These are phyloP conservation scores for Phytopythium aichiense DNA, from an alignment of 352 stramenopile genomes.

Conservation along the genomic window DNA sequence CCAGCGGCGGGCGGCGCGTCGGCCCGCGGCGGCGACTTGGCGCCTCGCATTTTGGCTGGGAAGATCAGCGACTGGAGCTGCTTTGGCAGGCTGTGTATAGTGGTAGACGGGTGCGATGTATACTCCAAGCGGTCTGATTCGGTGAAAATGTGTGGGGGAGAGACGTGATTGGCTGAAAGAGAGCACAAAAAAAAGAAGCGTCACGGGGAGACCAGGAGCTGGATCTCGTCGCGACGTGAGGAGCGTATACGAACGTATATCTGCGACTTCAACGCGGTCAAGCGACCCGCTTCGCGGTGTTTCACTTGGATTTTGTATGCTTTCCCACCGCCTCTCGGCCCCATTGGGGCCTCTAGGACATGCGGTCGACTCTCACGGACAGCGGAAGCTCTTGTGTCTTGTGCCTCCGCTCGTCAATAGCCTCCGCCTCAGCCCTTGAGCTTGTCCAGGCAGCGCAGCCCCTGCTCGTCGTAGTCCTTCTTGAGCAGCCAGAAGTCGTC, in stretches of 20 bases:
- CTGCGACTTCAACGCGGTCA: neutral
- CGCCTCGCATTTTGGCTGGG: neutral
- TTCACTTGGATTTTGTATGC: too few relatives aligned
- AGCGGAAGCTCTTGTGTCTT: too few relatives aligned
- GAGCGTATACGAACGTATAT: neutral
- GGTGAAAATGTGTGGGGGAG: neutral
- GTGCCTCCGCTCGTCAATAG: too few relatives aligned
- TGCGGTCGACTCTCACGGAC: too few relatives aligned
- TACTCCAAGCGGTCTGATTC: neutral
- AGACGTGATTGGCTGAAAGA: slow-evolving; percentile 1
- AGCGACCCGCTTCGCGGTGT: neutral
- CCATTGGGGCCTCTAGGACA: too few relatives aligned
- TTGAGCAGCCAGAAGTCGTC: slow-evolving; percentile 94
- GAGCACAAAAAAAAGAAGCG: neutral
- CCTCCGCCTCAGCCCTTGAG: slow-evolving; percentile 35
- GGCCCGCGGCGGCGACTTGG: neutral
- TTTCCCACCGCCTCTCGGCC: neutral
- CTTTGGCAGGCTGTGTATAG: neutral
- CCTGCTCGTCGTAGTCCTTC: slow-evolving; percentile 93
- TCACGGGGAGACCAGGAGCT: too few relatives aligned
- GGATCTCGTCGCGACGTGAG: neutral
- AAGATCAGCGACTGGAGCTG: neutral
- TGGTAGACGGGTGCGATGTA: neutral
- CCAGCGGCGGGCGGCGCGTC: neutral
- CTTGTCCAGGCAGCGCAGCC: slow-evolving; percentile 82